A percentile compares a stretch with the other conserved stretches of the same genome.
Evolutionary conservation across 106 monocot species (phyloP).

Genomic region (Allium sativum): DNA sequence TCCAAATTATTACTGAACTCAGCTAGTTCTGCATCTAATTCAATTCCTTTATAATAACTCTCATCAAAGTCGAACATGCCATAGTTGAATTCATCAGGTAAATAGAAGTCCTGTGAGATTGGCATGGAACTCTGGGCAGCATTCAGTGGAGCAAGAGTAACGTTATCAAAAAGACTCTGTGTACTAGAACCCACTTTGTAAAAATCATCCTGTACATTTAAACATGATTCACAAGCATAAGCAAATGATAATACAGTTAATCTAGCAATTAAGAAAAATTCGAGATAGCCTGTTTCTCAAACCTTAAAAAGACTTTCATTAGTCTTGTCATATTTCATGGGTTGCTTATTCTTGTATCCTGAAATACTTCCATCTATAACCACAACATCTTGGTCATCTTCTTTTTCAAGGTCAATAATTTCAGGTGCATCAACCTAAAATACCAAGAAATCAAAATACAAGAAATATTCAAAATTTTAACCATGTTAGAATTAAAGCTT

Average conservation of each 20-base stretch:
- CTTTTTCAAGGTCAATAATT: conserved; percentile 32
- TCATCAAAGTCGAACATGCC: conserved; percentile 29
- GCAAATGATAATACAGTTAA: not conserved
- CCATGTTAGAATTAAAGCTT: too few species aligned
- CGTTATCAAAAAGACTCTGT: conserved; percentile 5
- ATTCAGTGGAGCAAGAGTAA: conserved; percentile 11
- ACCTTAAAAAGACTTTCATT: conserved; percentile 19
- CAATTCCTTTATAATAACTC: conserved; percentile 28
- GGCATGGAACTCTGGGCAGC: conserved; percentile 9
- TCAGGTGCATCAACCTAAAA: conserved; percentile 16
- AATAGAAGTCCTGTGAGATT: conserved; percentile 9
- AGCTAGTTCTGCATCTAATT: conserved; percentile 11
- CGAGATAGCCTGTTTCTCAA: not conserved
- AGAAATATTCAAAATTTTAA: not conserved
- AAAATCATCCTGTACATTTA: conserved; percentile 16
- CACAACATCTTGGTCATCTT: conserved; percentile 28
- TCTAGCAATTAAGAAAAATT: not conserved
- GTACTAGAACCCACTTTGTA: conserved; percentile 21
- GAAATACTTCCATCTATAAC: conserved; percentile 20
- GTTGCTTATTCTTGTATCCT: conserved; percentile 28
- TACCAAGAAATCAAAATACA: not conserved
- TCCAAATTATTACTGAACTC: conserved; percentile 28
- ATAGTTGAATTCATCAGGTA: conserved; percentile 16
- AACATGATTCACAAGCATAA: not conserved
- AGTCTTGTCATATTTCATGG: conserved; percentile 7